Conservation (phyloP, 1,284 basidiomycete species). For the Mycena citricolor region DNA sequence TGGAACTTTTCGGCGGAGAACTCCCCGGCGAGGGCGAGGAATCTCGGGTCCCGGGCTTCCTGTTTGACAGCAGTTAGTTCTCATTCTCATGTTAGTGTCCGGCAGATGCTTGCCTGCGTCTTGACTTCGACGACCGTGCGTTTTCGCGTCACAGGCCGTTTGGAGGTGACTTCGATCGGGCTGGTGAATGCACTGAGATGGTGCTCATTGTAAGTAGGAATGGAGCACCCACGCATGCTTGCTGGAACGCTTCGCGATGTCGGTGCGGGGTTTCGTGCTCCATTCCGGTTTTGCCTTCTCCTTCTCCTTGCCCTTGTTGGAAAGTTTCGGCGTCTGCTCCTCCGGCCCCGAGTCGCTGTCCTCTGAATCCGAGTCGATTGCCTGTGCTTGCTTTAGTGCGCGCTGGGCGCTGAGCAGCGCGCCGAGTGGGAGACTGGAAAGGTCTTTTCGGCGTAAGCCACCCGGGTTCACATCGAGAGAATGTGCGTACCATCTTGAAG, state of each 20-base stretch:
- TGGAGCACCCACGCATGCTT: conserved; percentile 82
- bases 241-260: conserved; percentile 63
- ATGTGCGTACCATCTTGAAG: conserved; percentile 34
- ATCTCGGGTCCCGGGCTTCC: conserved; percentile 88
- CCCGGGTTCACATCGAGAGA: conserved; percentile 6
- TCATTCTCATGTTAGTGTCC: too few species aligned
- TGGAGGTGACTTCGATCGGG: conserved; percentile 83
- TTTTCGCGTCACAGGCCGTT: conserved; percentile 80
- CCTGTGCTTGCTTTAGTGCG: conserved; percentile 44
- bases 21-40: conserved; percentile 75
- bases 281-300: conserved; percentile 38
- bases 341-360: conserved; percentile 33
- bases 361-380: conserved; percentile 34
- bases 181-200: conserved; percentile 38
- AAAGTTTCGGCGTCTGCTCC: conserved; percentile 25
- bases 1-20: conserved; percentile 71
- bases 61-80: conserved; percentile 30
- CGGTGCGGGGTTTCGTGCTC: conserved; percentile 40
- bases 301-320: conserved; percentile 28
- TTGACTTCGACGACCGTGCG: conserved; percentile 76
- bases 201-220: conserved; percentile 4
- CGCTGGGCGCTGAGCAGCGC: conserved; percentile 66
- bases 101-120: conserved; percentile 34
- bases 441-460: conserved; percentile 36
- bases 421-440: conserved; percentile 62